phyloP scores from a whole-genome alignment of 2,329 filamentous ascomycete genomes.

The Monosporascus cannonballus region DNA sequence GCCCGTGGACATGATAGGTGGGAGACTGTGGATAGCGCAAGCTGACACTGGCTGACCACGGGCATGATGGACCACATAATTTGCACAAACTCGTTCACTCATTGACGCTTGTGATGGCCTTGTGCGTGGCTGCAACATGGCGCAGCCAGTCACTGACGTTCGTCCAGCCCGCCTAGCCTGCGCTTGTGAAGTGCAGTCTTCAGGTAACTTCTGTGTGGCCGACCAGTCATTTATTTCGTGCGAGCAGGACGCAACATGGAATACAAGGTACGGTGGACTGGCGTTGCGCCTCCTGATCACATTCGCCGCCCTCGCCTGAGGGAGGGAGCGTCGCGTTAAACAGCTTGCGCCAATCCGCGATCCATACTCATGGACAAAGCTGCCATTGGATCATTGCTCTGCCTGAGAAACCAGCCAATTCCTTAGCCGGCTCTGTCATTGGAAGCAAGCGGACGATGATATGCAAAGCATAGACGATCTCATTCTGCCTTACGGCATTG shows the following conservation, averaged over 20 bases:
- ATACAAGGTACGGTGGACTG: constrained; percentile 19
- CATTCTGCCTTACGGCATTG: not conserved
- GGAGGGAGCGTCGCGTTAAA: not conserved
- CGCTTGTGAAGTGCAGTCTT: constrained; percentile 6
- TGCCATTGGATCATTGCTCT: not conserved
- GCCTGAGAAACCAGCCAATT: not conserved
- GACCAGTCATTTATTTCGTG: constrained; percentile 14
- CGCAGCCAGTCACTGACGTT: constrained; percentile 24
- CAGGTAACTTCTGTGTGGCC: constrained; percentile 16
- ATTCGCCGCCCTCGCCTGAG: constrained; percentile 9
- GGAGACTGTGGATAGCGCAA: constrained; percentile 4
- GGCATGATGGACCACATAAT: constrained; percentile 21
- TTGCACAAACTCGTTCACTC: constrained; percentile 22
- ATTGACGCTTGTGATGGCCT: constrained; percentile 12
- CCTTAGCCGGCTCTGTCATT: not conserved
- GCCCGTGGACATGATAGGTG: constrained; percentile 21
- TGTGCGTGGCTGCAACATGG: constrained; percentile 24
- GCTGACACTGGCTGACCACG: constrained; percentile 17
- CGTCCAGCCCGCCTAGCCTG: constrained; percentile 13
- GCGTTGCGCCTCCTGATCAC: constrained; percentile 14
- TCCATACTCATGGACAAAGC: not conserved
- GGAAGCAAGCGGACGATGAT: not conserved
- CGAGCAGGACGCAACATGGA: constrained; percentile 10
- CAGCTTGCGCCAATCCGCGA: not conserved
- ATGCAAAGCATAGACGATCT: not conserved